Percentiles rank a stretch among this genome's conserved stretches.
These are phyloP conservation scores for Vicia sativa DNA, from an alignment of 306 rosid species.

Conservation along the genomic window DNA sequence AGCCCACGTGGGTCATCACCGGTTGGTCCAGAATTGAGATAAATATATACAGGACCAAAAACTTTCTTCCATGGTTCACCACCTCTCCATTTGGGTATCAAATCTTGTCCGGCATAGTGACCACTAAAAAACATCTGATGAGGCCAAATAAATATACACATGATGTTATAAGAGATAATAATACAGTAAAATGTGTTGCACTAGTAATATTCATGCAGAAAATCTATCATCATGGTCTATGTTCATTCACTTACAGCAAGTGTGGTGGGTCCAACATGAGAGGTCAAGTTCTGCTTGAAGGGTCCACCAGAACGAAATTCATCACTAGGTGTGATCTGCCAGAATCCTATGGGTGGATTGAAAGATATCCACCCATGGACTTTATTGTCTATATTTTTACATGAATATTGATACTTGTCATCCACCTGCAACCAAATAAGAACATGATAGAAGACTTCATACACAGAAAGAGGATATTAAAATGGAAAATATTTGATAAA, in stretches of 20 bases:
- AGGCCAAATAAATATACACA: constrained; percentile 34
- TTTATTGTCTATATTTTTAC: constrained; percentile 62
- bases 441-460: constrained; percentile 33
- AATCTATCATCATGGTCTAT: constrained; percentile 30
- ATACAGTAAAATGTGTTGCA: constrained; percentile 24
- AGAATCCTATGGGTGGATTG: constrained; percentile 68
- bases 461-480: background rate
- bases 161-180: constrained; percentile 27
- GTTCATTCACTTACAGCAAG: constrained; percentile 70
- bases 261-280: constrained; percentile 84
- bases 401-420: constrained; percentile 90
- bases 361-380: constrained; percentile 92
- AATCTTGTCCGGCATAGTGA: constrained; percentile 84
- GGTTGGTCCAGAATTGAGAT: constrained; percentile 59
- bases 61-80: constrained; percentile 94
- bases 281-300: constrained; percentile 72
- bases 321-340: constrained; percentile 81
- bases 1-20: constrained; percentile 54
- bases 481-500: background rate
- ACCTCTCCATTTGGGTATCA: constrained; percentile 54
- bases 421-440: constrained; percentile 63
- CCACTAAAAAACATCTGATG: constrained; percentile 80
- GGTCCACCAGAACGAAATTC: constrained; percentile 93
- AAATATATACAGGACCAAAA: constrained; percentile 74
- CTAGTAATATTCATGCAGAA: constrained; percentile 9